Evolutionary conservation across 495 filamentous ascomycete genomes (phyloP).

Genomic region (Podospora pseudocomata): DNA sequence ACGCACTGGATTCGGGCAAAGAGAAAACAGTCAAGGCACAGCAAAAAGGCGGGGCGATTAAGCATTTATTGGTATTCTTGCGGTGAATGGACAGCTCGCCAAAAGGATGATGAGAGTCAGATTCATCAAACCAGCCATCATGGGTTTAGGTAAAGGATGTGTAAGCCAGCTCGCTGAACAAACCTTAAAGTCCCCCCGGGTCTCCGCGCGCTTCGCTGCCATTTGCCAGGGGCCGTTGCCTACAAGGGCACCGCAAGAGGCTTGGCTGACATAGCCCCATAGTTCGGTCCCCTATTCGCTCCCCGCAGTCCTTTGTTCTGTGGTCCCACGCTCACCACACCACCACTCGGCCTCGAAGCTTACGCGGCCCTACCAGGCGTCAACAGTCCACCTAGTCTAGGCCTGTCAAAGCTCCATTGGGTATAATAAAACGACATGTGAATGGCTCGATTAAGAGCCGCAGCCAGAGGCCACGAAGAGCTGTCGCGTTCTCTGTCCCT

Average conservation of each 20-base stretch:
- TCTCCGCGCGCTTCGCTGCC: neutral
- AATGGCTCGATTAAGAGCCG: constrained; percentile 9
- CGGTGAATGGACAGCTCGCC: neutral
- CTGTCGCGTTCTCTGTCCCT: constrained; percentile 15
- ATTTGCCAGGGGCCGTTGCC: constrained; percentile 16
- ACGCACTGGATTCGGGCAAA: neutral
- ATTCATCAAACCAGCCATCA: neutral
- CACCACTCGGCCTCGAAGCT: constrained; percentile 13
- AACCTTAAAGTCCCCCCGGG: constrained; percentile 17
- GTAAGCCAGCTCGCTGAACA: constrained; percentile 2
- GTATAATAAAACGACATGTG: neutral
- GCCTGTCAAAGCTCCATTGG: neutral
- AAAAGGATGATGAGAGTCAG: neutral
- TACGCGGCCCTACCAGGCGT: constrained; percentile 25
- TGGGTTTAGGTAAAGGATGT: constrained; percentile 6
- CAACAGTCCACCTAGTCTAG: neutral
- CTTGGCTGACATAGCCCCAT: constrained; percentile 26
- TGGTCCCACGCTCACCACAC: constrained; percentile 18
- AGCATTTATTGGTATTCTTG: neutral
- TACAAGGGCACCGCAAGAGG: constrained; percentile 13
- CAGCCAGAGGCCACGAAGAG: constrained; percentile 20
- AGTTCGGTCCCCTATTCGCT: constrained; percentile 10
- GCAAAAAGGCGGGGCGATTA: constrained; percentile 8
- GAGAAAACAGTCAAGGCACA: neutral
- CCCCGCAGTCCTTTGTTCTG: constrained; percentile 19